Evolutionary conservation across 495 filamentous ascomycete species (phyloP), one percentile per base, ranked within the genome.

Genomic region (Podospora conica): DNA sequence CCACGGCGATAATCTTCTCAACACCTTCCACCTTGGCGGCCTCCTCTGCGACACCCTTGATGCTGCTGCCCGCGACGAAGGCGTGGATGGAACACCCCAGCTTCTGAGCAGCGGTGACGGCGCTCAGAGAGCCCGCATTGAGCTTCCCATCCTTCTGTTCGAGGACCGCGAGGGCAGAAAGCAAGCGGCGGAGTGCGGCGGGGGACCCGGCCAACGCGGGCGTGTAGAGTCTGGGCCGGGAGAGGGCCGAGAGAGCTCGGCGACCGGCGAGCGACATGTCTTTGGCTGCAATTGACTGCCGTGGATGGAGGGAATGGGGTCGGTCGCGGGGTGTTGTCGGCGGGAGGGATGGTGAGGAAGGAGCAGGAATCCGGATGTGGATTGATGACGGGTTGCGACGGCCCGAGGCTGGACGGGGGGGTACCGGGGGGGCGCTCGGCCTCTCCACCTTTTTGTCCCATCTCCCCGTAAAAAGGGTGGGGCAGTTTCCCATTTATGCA

Each of bases 81-180:
- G 81, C 95, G 64, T 92, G 93, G 57, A 98, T 82, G 0, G 90
- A 81, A 0, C 92, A 93, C 56, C 95, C 93, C 4, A 98, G 81
- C 74, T 91, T 93, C 75, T 87, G 83, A 22, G 92, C 96, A 5
- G 96, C 95, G 4, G 89, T 92, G 58, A 98, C 83, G 53, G 93
- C 90, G 67, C 91, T 89, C 15, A 97, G 82, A 3, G 95, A 97
- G 2, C 91, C 88, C 68, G 81, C 77, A 71, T 91, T 89, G 68
- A 98, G 84, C 77, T 92, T 88, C 66, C 96, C 95, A 70, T 96
- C 90, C 74, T 88, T 88, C 78, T 98, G 95, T 78, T 98, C 95
- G 67, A 98, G 88, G 55, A 98, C 79, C 53, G 93, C 93, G 48
- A 98, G 86, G 56, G 92, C 93, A 55, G 91, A 96, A 58, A 97